Base-by-base conservation (phyloP, 163 green algal genomes). In the Chlamydomonas reinhardtii region DNA sequence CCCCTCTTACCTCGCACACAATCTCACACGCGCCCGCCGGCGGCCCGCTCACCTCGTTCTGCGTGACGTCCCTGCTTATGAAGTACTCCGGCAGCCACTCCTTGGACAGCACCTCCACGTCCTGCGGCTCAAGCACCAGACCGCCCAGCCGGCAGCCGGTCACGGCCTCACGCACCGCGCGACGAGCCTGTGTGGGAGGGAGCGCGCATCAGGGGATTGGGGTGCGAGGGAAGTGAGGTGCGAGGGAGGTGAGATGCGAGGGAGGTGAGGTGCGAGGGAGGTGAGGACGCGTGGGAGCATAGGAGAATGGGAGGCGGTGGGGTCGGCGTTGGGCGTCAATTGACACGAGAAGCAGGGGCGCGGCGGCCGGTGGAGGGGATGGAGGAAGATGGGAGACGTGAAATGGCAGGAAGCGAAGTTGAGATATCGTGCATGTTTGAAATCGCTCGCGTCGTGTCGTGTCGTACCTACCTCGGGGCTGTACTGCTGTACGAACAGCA, bases 31-130 rank as follows among this genome's bases (percentile, higher is more conserved):
- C n/a, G n/a, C n/a, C n/a, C n/a, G n/a, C n/a, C n/a, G n/a, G n/a
- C n/a, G n/a, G n/a, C 39, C 39, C 39, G 39, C 39, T 5, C 39
- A 48, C 90, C 81, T 93, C 90, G 43, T 93, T 93, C 83, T 90
- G 78, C 34, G 87, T 92, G 16, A 91, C 77, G 70, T 93, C 90
- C 11, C 84, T 80, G 69, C 78, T 86, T 2, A 82, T 80, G 74
- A 91, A 91, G 88, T 91, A 91, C 35, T 90, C 73, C n/a, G 71
- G 43, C 54, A 90, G 81, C 74, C 71, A 89, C 15, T 48, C 17
- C 87, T 92, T 93, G 65, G 65, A 84, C n/a, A 92, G 27, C 70
- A 93, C 90, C 86, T 93, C 90, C 43, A 93, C 90, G 70, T 93
- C 90, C 74, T 93, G 87, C n/a, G 90, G 82, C 85, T 93, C 90